Evolutionary conservation across 768 basidiomycete genomes (phyloP), one percentile per base, ranked within the genome.

Genomic region (Kwoniella sp.): DNA sequence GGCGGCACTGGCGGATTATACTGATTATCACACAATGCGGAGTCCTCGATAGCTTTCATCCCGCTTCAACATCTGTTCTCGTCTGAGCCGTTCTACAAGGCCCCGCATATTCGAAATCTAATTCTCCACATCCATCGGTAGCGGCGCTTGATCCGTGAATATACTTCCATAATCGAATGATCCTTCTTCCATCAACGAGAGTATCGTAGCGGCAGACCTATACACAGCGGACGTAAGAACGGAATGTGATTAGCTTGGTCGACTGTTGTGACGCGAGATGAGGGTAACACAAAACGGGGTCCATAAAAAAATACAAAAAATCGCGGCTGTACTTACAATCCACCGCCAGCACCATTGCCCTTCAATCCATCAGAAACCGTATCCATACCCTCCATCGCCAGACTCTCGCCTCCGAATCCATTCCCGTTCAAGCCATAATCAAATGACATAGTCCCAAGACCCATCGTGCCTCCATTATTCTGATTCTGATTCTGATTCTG

Each of bases 151-250:
- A 64, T 77, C 76, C 19, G 73, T 74, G 50, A 77, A 77, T 49
- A 77, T 72, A 36, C 65, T 63, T 27, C 71, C 69, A 63, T 77
- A 77, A 51, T 77, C 76, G 53, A 80, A 80, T 10, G 70, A 73
- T 10, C 79, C 79, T 64, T 80, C 74, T 59, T 78, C 77, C 67
- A 80, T 65, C 21, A 80, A 40, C 27, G 68, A 66, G 27, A 80
- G 58, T 30, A 80, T 80, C 1, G 79, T 74, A 8, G 77, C 76
- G 13, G 79, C 79, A 24, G 79, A 80, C 60, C 77, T 78, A 52
- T 17, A 15, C 2, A 25, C n/a, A n/a, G n/a, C n/a, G n/a, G n/a
- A n/a, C n/a, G n/a, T n/a, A n/a, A n/a, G n/a, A n/a, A n/a, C n/a
- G n/a, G n/a, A n/a, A n/a, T n/a, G n/a, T n/a, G n/a, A n/a, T n/a